Evolutionary conservation across 108 stramenopile species (phyloP), one percentile per base, ranked within the genome.

Genomic region (Bacterosira constricta): DNA sequence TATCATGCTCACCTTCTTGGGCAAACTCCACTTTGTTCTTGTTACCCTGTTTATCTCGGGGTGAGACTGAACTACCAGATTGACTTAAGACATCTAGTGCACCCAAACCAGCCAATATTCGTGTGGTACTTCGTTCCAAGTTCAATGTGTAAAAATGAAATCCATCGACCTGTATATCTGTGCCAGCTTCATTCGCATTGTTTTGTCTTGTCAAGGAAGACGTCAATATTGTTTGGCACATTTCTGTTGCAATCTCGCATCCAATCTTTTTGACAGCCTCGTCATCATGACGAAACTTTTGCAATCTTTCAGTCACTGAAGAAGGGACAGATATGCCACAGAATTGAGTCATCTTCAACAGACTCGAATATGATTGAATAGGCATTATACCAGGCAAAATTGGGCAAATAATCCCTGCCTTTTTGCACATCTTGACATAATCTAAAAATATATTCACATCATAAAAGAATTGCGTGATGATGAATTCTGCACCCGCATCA

Each of bases 141-240:
- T 98, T 98, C 53, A 98, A 65, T 11, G 98, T 98, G 79, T 97
- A 98, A 72, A 97, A 98, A 73, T 98, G 98, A 55, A 98, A 79
- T 15, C 93, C 93, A 47, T 90, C 88, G 7, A 87, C 72, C 20
- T 42, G 25, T 23, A 36, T 6, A 36, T 64, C 32, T 9, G 15
- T 31, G 21, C 86, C 85, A 42, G 62, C 83, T 23, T 54, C 63
- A 32, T 85, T 71, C 49, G 45, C 34, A 27, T 79, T 60, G n/a
- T 58, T 15, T 18, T 34, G 34, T n/a, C 34, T 17, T 12, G 23
- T 3, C 35, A 30, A 53, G 2, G 39, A 25, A 8, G 49, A 44
- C 39, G 31, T 25, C 47, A 69, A 46, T 32, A 98, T 83, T 47
- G 69, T 63, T 25, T 52, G 54, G 80, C 95, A 96, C 80, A 90